A percentile compares a stretch with the other conserved stretches of the same genome.
Evolutionary conservation across 495 filamentous ascomycete species (phyloP).

Genomic region (Talaromyces borbonicus): DNA sequence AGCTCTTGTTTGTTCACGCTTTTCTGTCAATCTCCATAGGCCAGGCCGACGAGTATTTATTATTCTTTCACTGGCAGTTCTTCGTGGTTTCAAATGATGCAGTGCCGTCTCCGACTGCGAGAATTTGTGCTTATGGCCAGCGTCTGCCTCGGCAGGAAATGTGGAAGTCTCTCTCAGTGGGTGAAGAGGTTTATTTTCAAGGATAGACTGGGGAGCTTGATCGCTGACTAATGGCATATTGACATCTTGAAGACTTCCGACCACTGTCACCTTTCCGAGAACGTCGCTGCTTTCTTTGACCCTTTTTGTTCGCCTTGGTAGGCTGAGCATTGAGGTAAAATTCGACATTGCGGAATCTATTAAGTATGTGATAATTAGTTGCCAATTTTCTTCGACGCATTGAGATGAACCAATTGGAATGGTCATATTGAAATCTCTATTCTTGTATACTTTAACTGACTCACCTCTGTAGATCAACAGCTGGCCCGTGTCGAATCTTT

Average conservation of each 20-base stretch:
- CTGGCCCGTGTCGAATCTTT: neutral
- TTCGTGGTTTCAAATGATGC: neutral
- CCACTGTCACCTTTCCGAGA: neutral
- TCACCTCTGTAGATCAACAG: neutral
- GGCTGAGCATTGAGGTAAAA: neutral
- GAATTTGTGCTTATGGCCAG: too few relatives aligned
- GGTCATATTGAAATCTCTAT: too few relatives aligned
- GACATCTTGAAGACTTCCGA: neutral
- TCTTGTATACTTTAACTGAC: too few relatives aligned
- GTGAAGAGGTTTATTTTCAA: neutral
- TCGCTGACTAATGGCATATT: neutral
- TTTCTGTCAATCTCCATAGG: neutral
- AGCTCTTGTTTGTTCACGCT: neutral
- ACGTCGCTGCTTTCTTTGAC: neutral
- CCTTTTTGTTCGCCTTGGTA: neutral
- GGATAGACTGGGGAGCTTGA: neutral
- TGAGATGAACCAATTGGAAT: neutral
- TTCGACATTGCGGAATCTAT: neutral
- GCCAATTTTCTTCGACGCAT: too few relatives aligned
- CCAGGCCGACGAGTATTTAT: neutral
- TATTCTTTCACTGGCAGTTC: conserved; percentile 1
- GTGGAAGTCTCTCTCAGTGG: neutral
- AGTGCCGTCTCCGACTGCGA: conserved; percentile 3
- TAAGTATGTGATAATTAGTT: too few relatives aligned
- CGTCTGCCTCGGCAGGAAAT: too few relatives aligned